Evolutionary conservation across 176 grass and related monocot genomes (phyloP), one percentile per base, ranked within the genome.

Genomic region (Ensete glaucum): DNA sequence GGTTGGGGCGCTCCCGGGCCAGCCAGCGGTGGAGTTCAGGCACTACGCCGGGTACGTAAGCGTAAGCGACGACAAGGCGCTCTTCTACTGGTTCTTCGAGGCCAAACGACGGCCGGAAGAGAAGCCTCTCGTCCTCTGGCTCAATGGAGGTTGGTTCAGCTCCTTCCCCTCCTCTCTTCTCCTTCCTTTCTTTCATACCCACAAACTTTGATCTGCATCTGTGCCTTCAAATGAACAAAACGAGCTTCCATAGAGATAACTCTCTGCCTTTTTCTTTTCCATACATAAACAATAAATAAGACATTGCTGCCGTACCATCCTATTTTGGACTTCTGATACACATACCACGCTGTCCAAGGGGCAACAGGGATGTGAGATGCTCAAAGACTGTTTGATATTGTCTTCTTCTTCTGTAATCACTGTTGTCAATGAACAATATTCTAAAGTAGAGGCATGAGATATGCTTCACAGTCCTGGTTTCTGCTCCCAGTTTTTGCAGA

Each of bases 11-110:
- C 76, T 98, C 17, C 90, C 90, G 0, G 95, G 95, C 29, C 90
- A 94, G 62, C 95, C 95, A 50, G 22, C 54, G 62, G 88, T 88
- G 67, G 71, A 70, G 48, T 98, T 98, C 82, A 64, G 72, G 54
- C 95, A 98, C 62, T 98, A 93, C 73, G 84, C 95, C 10, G 90
- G 90, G 24, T 91, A 98, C 51, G 90, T 93, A 2, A 78, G 34
- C 55, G 87, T 89, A 57, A 80, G 73, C 53, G 75, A 74, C 29
- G 81, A 67, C 77, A 97, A 78, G 88, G 83, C 85, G 17, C 86
- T 97, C 67, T 97, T 97, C 88, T 97, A 93, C 86, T 97, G 94
- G 94, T 93, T 97, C 82, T 93, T 97, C 71, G 94, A 97, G 82
- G 94, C 94, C 9, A 79, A 91, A 75, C 67, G 71, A 62, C 82